Evolutionary conservation across 139 green algal species (phyloP).

Genomic region (Chlorella sp.): DNA sequence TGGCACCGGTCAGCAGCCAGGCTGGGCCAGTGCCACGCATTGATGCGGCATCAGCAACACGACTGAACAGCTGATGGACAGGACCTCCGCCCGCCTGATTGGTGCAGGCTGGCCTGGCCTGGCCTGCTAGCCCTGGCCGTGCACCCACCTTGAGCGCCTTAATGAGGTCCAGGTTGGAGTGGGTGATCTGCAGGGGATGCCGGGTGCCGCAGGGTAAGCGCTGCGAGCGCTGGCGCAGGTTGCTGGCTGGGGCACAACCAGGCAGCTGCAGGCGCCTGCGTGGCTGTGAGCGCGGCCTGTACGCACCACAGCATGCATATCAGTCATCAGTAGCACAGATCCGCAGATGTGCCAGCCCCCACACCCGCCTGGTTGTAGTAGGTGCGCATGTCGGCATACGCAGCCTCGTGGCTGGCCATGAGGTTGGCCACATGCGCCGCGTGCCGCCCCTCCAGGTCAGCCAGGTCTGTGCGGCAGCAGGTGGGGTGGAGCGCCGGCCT

Average conservation of each 20-base stretch:
- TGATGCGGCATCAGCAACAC: too few species aligned
- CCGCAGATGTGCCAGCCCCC: background rate
- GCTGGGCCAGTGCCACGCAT: background rate
- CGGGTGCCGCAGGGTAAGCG: too few species aligned
- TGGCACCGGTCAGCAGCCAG: background rate
- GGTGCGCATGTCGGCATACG: conserved; percentile 91
- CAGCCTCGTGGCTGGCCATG: conserved; percentile 39
- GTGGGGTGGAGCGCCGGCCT: background rate
- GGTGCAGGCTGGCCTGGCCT: too few species aligned
- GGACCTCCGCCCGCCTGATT: too few species aligned
- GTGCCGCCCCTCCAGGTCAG: conserved; percentile 8
- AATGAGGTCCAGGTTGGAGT: conserved; percentile 96
- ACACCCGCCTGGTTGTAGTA: conserved; percentile 78
- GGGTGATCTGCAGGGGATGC: conserved; percentile 87
- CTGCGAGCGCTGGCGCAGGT: too few species aligned
- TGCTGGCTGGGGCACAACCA: too few species aligned
- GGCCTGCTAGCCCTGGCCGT: too few species aligned
- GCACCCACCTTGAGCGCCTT: conserved; percentile 84
- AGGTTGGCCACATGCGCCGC: conserved; percentile 3
- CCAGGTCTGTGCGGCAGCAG: conserved; percentile 10
- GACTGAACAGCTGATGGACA: too few species aligned
- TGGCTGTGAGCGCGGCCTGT: too few species aligned
- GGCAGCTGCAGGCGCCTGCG: too few species aligned
- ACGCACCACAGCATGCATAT: too few species aligned
- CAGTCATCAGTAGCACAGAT: too few species aligned